Evolutionary conservation across 2,329 filamentous ascomycete species (phyloP).

Genomic region (Stagonosporopsis tanaceti): DNA sequence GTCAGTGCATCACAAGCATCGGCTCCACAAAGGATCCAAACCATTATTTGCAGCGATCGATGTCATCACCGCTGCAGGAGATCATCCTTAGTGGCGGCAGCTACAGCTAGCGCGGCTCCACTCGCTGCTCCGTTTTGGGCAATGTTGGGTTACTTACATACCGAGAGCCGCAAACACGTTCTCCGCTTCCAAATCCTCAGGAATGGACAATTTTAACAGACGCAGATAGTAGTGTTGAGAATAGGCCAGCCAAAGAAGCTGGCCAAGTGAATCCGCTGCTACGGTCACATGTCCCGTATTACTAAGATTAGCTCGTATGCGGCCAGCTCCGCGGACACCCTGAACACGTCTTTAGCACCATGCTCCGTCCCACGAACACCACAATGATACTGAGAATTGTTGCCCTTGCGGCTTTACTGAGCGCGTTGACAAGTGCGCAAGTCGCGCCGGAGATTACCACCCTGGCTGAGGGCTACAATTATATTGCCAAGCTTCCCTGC

Average conservation of each 20-base stretch:
- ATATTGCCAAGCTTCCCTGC: slow-evolving; percentile 46
- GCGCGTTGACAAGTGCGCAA: slow-evolving; percentile 19
- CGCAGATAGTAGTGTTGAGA: neutral
- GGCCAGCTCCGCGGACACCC: slow-evolving; percentile 4
- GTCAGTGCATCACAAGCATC: neutral
- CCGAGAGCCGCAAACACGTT: neutral
- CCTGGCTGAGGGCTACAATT: slow-evolving; percentile 40
- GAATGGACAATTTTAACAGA: neutral
- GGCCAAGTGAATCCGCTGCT: neutral
- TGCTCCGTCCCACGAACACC: neutral
- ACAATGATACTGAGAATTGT: slow-evolving; percentile 27
- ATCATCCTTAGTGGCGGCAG: slow-evolving; percentile 17
- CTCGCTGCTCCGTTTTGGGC: neutral
- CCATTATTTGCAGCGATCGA: slow-evolving; percentile 2
- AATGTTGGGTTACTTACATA: neutral
- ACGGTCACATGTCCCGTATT: slow-evolving; percentile 12
- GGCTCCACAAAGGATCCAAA: neutral
- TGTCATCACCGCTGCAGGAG: slow-evolving; percentile 14
- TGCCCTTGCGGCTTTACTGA: slow-evolving; percentile 11
- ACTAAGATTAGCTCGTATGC: slow-evolving; percentile 18
- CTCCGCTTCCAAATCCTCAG: neutral
- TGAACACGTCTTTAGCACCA: neutral
- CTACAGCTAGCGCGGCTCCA: slow-evolving; percentile 9
- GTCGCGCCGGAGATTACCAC: slow-evolving; percentile 43
- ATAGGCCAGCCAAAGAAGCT: neutral